Evolutionary conservation across 2,329 filamentous ascomycete genomes (phyloP).

Genomic region (Rhinocladiella mackenziei): DNA sequence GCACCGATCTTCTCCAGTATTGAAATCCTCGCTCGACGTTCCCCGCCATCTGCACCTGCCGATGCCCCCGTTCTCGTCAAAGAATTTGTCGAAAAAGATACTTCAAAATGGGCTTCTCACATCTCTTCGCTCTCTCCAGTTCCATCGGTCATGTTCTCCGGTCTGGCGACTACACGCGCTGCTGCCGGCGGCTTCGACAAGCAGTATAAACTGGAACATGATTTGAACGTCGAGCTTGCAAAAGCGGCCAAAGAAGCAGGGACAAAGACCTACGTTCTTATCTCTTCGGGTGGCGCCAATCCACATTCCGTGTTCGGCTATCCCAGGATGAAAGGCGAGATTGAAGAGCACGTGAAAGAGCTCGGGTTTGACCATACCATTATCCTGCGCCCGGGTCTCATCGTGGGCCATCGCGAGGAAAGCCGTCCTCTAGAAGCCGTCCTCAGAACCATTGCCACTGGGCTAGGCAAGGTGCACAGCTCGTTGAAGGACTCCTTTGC

Average conservation of each 20-base stretch:
- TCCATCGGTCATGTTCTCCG: conserved; percentile 67
- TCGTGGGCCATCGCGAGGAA: conserved; percentile 66
- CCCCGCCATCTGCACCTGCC: conserved; percentile 39
- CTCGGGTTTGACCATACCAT: conserved; percentile 74
- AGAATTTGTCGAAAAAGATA: conserved; percentile 64
- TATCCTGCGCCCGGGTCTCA: conserved; percentile 68
- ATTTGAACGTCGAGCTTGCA: conserved; percentile 76
- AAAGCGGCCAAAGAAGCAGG: conserved; percentile 69
- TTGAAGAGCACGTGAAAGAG: conserved; percentile 71
- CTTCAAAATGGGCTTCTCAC: conserved; percentile 61
- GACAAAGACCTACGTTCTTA: conserved; percentile 69
- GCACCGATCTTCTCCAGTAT: conserved; percentile 41
- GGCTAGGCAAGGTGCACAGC: conserved; percentile 52
- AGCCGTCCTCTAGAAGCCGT: conserved; percentile 57
- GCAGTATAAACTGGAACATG: conserved; percentile 85
- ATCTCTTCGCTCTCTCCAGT: conserved; percentile 54
- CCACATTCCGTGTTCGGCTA: conserved; percentile 55
- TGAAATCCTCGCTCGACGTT: conserved; percentile 45
- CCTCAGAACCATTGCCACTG: conserved; percentile 53
- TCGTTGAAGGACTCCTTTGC: conserved; percentile 63
- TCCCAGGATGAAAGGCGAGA: conserved; percentile 74
- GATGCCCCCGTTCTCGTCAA: conserved; percentile 52
- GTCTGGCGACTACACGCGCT: conserved; percentile 73
- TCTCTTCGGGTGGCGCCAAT: conserved; percentile 58
- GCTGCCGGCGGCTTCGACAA: conserved; percentile 70